These are phyloP conservation scores for Lignosus rhinocerotis DNA, from an alignment of 1,284 basidiomycete genomes.

Conservation along the genomic window DNA sequence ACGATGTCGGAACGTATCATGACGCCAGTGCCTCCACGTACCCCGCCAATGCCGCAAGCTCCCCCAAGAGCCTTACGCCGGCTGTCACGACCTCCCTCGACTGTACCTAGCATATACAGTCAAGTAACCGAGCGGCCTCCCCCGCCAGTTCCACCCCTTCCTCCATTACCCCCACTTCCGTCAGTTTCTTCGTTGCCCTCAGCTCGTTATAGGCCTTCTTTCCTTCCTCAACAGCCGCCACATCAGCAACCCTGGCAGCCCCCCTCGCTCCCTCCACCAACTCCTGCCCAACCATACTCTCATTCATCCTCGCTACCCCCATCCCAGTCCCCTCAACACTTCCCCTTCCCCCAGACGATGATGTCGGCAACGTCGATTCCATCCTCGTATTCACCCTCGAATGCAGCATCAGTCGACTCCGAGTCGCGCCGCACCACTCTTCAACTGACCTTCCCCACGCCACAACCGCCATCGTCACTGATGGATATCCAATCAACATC, in stretches of 20 bases:
- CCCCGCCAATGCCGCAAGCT: no score
- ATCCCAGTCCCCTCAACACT: neutral
- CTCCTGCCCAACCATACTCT: neutral
- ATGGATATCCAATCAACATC: slow-evolving; percentile 1
- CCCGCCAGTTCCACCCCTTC: neutral
- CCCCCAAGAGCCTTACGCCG: slow-evolving; percentile 2
- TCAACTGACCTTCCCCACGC: slow-evolving; percentile 4
- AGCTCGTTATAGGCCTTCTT: neutral
- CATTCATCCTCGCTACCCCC: neutral
- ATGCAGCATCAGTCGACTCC: neutral
- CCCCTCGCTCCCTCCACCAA: neutral
- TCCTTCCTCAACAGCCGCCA: neutral
- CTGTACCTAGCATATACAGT: neutral
- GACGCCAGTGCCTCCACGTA: no score
- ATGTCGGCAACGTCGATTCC: neutral
- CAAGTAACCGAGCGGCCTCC: neutral
- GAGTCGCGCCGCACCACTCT: neutral
- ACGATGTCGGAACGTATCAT: neutral
- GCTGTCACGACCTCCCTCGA: slow-evolving; percentile 12
- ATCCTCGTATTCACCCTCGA: neutral
- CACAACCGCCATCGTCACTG: slow-evolving; percentile 11
- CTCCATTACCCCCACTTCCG: neutral
- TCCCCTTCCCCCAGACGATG: neutral
- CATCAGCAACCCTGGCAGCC: neutral
- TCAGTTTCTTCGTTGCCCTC: no score